A percentile compares a stretch with the other conserved stretches of the same genome.
These are phyloP conservation scores for Colletotrichum magnum DNA, from an alignment of 2,329 filamentous ascomycete genomes.

Conservation along the genomic window DNA sequence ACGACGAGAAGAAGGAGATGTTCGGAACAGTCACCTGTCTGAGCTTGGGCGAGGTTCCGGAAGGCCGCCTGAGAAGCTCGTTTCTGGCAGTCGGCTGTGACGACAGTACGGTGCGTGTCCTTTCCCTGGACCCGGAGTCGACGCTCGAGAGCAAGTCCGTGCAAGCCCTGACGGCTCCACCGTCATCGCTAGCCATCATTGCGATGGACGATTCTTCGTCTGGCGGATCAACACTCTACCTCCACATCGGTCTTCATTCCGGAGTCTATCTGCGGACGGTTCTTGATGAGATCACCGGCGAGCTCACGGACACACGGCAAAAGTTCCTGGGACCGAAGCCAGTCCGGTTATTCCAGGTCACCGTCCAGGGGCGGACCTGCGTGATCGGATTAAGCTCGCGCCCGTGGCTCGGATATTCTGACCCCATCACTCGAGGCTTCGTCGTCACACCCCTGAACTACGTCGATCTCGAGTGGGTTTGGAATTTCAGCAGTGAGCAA, in stretches of 20 bases:
- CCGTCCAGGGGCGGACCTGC: constrained; percentile 85
- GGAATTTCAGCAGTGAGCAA: constrained; percentile 97
- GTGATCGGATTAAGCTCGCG: constrained; percentile 92
- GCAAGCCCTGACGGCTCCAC: constrained; percentile 91
- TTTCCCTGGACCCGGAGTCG: constrained; percentile 90
- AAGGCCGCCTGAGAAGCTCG: constrained; percentile 88
- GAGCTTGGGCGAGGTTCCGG: constrained; percentile 93
- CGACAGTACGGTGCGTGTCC: constrained; percentile 93
- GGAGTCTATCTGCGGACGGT: constrained; percentile 97
- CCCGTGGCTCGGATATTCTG: constrained; percentile 96
- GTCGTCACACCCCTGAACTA: constrained; percentile 95
- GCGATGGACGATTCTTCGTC: constrained; percentile 95
- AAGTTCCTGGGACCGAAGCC: constrained; percentile 94
- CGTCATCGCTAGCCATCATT: constrained; percentile 91
- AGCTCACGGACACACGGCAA: constrained; percentile 93
- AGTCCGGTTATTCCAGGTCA: constrained; percentile 92
- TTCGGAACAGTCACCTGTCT: constrained; percentile 94
- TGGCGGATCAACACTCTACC: constrained; percentile 88
- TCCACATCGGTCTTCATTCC: constrained; percentile 96
- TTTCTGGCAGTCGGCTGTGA: constrained; percentile 98
- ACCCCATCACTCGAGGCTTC: constrained; percentile 88
- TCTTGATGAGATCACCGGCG: constrained; percentile 94
- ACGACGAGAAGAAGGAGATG: constrained; percentile 96
- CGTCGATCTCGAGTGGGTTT: constrained; percentile 89
- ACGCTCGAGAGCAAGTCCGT: constrained; percentile 95